Percentiles rank a stretch among this genome's conserved stretches.
Conservation (phyloP, 164 flowering plant genomes). For the Tetracentron sinense region DNA sequence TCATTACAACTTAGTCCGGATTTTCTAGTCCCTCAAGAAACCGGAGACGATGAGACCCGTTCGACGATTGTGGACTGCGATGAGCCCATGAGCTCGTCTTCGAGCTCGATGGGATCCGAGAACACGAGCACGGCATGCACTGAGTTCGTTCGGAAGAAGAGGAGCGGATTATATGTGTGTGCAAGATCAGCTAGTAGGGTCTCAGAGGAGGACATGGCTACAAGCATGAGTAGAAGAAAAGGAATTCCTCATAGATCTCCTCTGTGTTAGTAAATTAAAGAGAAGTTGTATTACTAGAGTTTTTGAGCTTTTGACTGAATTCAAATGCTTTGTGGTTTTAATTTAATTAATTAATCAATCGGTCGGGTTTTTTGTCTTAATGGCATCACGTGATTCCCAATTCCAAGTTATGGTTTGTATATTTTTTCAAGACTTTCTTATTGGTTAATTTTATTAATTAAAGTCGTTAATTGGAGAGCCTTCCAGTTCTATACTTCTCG, state of each 20-base stretch:
- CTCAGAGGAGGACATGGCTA: slow-evolving; percentile 63
- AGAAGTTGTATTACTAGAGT: neutral
- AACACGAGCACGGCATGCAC: slow-evolving; percentile 40
- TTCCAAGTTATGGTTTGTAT: slow-evolving; percentile 59
- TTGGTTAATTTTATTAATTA: too few relatives aligned
- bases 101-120: slow-evolving; percentile 64
- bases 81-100: slow-evolving; percentile 56
- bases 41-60: slow-evolving; percentile 49
- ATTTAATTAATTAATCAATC: slow-evolving; percentile 44
- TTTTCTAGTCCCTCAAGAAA: slow-evolving; percentile 65
- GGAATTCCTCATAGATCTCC: slow-evolving; percentile 95
- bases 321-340: slow-evolving; percentile 3
- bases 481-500: too few relatives aligned
- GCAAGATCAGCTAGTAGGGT: slow-evolving; percentile 50
- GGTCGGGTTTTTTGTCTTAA: slow-evolving; percentile 71
- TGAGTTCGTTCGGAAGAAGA: slow-evolving; percentile 67
- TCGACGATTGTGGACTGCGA: slow-evolving; percentile 64
- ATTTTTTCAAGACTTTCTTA: too few relatives aligned
- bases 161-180: slow-evolving; percentile 60
- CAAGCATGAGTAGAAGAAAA: slow-evolving; percentile 86
- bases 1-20: slow-evolving; percentile 76
- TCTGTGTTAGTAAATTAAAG: slow-evolving; percentile 40
- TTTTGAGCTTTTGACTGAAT: too few relatives aligned
- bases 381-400: slow-evolving; percentile 83
- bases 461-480: too few relatives aligned